phyloP scores from a whole-genome alignment of 352 stramenopile species.

The Phytophthora nicotianae region DNA sequence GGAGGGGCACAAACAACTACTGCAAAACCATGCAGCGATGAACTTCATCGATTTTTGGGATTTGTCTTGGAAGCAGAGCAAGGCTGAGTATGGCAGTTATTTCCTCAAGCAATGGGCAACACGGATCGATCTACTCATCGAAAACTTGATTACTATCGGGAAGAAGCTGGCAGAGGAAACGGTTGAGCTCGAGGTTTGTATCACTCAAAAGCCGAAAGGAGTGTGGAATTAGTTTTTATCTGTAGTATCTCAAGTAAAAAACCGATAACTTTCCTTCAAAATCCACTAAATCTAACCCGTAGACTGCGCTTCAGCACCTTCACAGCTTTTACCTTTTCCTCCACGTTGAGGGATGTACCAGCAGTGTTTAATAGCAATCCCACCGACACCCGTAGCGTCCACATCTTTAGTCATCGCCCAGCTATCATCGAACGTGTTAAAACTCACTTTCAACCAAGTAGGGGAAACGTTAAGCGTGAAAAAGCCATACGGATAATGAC shows the following conservation, averaged over 20 bases:
- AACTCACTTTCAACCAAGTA: slow-evolving; percentile 65
- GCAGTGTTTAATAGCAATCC: slow-evolving; percentile 71
- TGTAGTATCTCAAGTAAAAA: slow-evolving; percentile 3
- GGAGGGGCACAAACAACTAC: neutral
- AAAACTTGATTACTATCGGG: neutral
- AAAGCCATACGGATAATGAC: slow-evolving; percentile 71
- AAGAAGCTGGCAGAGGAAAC: neutral
- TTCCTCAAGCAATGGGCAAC: neutral
- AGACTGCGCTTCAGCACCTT: slow-evolving; percentile 38
- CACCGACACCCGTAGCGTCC: slow-evolving; percentile 47
- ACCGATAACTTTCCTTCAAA: neutral
- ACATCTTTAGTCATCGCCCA: slow-evolving; percentile 66
- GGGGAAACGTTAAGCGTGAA: slow-evolving; percentile 66
- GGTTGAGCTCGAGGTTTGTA: neutral
- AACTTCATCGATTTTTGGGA: neutral
- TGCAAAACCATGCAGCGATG: neutral
- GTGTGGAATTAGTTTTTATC: neutral
- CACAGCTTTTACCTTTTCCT: slow-evolving; percentile 43
- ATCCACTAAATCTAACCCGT: slow-evolving; percentile 11
- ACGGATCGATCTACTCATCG: neutral
- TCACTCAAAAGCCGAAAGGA: neutral
- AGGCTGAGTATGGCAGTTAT: neutral
- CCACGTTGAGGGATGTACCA: slow-evolving; percentile 62
- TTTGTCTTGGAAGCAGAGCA: neutral
- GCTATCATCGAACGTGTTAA: slow-evolving; percentile 68